Conservation (phyloP, 2,329 filamentous ascomycete genomes). For the Diplodia seriata region DNA sequence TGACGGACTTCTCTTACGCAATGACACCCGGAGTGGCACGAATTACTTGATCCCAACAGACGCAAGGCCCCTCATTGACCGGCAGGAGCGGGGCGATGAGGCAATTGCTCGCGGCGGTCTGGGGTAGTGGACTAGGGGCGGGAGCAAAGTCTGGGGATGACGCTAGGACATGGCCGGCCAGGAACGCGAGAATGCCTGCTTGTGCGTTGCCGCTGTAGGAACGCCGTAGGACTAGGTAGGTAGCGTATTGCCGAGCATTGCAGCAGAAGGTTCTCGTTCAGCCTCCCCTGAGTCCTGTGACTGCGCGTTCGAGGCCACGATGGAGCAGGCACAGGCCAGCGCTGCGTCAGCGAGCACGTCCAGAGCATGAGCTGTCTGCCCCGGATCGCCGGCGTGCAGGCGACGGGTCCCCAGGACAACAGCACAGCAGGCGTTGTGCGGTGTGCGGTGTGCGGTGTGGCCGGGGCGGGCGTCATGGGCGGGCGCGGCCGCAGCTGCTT, state of each 20-base stretch:
- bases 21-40: slow-evolving; percentile 14
- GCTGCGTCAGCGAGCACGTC: not conserved
- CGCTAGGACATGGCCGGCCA: slow-evolving; percentile 26
- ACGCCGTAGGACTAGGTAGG: slow-evolving; percentile 18
- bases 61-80: slow-evolving; percentile 15
- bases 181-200: slow-evolving; percentile 17
- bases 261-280: slow-evolving; percentile 19
- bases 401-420: not conserved
- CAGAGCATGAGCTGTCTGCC: not conserved
- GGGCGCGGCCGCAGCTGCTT: not conserved
- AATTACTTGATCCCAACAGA: slow-evolving; percentile 16
- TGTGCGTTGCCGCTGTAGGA: slow-evolving; percentile 21
- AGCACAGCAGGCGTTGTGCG: not conserved
- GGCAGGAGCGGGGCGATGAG: slow-evolving; percentile 10
- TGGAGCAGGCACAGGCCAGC: not conserved
- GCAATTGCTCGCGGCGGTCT: slow-evolving; percentile 16
- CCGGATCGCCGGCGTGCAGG: slow-evolving; percentile 15
- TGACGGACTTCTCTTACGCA: slow-evolving; percentile 27
- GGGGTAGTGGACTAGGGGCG: slow-evolving; percentile 25
- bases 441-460: not conserved
- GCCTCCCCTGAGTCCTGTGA: slow-evolving; percentile 17
- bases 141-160: slow-evolving; percentile 21
- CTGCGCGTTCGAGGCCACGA: not conserved
- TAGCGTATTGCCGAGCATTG: slow-evolving; percentile 23
- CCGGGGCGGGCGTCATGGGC: slow-evolving; percentile 20